These are phyloP conservation scores for Jackrogersella multiformis DNA, from an alignment of 495 filamentous ascomycete genomes.

Conservation along the genomic window DNA sequence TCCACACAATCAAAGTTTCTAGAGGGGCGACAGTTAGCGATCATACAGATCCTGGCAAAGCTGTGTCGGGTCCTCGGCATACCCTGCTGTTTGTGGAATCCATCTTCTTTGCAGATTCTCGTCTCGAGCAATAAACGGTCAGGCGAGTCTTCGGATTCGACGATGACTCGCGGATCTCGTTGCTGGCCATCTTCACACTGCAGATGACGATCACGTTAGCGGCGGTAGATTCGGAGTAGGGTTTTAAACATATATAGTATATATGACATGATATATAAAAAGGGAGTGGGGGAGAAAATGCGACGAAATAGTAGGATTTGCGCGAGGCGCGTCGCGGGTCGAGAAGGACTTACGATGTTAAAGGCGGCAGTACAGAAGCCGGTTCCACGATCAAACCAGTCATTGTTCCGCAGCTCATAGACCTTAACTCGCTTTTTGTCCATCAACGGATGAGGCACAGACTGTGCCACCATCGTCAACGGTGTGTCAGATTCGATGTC, in stretches of 20 bases:
- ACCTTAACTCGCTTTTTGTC: conserved; percentile 98
- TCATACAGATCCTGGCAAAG: background rate
- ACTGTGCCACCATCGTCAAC: conserved; percentile 82
- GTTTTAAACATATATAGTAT: background rate
- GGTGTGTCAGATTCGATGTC: conserved; percentile 54
- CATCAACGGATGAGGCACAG: conserved; percentile 79
- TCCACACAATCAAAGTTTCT: conserved; percentile 99
- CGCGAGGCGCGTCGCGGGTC: conserved; percentile 23
- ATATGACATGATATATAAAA: no score
- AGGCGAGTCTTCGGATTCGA: conserved; percentile 92
- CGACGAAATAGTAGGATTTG: conserved; percentile 5
- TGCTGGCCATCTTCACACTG: conserved; percentile 56
- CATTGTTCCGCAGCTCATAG: conserved; percentile 96
- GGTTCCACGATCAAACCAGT: conserved; percentile 98
- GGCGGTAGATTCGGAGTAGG: conserved; percentile 1
- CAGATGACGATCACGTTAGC: conserved; percentile 31
- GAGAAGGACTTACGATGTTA: conserved; percentile 69
- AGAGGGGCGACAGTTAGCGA: conserved; percentile 44
- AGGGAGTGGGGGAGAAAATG: conserved; percentile 19
- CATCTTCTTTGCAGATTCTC: conserved; percentile 91
- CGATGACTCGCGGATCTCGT: conserved; percentile 84
- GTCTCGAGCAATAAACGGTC: conserved; percentile 86
- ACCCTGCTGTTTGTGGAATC: conserved; percentile 99
- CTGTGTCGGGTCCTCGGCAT: conserved; percentile 40
- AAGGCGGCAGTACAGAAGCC: conserved; percentile 90